Base-by-base conservation (phyloP, 2,329 filamentous ascomycete species). In the Fusarium sp. region DNA sequence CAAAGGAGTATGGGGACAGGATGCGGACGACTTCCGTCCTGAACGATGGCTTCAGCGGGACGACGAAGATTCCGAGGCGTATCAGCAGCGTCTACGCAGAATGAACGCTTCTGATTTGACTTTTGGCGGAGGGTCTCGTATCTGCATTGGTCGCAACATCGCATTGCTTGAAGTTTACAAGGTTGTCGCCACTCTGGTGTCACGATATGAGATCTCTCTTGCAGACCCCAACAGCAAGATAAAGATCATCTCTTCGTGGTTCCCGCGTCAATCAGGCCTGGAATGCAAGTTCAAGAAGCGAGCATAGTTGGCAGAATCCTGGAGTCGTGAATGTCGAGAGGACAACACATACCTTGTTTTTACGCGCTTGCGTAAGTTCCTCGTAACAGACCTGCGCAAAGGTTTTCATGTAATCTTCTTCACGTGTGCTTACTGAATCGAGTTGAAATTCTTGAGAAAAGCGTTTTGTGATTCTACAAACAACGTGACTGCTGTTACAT, bases 101-200 rank as follows among this genome's bases (percentile, higher is more conserved):
- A 80, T 81, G 77, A 81, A 80, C 44, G 72, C 73, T 34, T 65
- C 77, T 0, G 81, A 78, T 50, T 55, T 80, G 13, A 68, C 73
- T 2, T 82, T 82, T 48, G 75, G 77, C 4, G 75, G 65, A 6
- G 78, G 80, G 1, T 70, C 75, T 7, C 63, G 79, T 3, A 72
- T 73, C n/a, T 82, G 80, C 55, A 52, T 79, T 4, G 80, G 80
- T 0, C 70, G 71, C 40, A 70, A 81, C 31, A 48, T 82, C 6
- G 80, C 73, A 1, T 43, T 71, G 9, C 48, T 77, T 6, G 76
- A 81, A 65, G 62, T 80, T 9, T 79, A 78, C 63, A 77, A 81
- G 67, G 57, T 75, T 6, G 66, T 79, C 2, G 78, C 85, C 3
- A 86, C 83, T 23, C 61, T 87, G 27, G 81, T 86, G 66, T 75